phyloP scores from a whole-genome alignment of 78 protist species.

The Dictyostelium purpureum region DNA sequence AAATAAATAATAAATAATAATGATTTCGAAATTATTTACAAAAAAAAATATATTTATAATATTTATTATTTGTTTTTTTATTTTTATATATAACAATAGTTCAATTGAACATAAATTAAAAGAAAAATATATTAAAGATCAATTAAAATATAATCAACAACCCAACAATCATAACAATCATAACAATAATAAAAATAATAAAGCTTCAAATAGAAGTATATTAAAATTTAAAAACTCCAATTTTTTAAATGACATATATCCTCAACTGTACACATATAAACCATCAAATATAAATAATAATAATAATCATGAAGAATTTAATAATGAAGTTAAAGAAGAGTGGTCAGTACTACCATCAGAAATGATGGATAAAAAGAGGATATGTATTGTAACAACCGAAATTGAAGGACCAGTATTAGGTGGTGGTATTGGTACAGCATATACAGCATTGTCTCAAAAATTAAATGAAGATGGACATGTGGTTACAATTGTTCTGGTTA shows the following conservation, averaged over 20 bases:
- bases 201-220: neutral
- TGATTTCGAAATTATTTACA: neutral
- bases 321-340: neutral
- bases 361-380: neutral
- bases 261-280: neutral
- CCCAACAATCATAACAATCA: neutral
- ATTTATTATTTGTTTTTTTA: neutral
- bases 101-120: neutral
- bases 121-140: neutral
- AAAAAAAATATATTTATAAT: neutral
- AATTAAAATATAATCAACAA: neutral
- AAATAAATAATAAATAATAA: neutral
- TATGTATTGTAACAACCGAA: slow-evolving; percentile 53
- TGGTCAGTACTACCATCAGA: neutral
- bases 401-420: slow-evolving; percentile 75
- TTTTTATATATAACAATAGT: neutral
- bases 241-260: slow-evolving; percentile 7
- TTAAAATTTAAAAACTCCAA: neutral
- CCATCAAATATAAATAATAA: neutral
- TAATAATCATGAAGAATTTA: neutral
- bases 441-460: slow-evolving; percentile 57
- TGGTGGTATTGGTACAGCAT: slow-evolving; percentile 73
- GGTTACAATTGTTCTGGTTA: slow-evolving; percentile 41
- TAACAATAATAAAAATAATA: neutral
- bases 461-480: slow-evolving; percentile 41